A percentile compares a stretch with the other conserved stretches of the same genome.
Evolutionary conservation across 2,329 filamentous ascomycete genomes (phyloP).

Genomic region (Phyllosticta paracitricarpa): DNA sequence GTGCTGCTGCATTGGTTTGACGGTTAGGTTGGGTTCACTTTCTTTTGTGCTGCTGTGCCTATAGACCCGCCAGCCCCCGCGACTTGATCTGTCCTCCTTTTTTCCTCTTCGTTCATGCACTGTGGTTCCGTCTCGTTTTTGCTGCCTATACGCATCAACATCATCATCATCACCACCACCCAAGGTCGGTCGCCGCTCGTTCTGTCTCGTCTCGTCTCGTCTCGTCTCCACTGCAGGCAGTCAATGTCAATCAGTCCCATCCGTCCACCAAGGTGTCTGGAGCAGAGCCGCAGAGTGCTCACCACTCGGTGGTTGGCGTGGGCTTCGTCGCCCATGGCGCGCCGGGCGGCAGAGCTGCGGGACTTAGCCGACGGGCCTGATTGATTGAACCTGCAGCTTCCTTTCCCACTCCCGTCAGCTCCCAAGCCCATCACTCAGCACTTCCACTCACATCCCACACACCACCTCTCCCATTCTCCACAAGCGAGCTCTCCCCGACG

Average conservation of each 20-base stretch:
- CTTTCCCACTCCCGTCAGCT: background rate
- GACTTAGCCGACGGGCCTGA: conserved; percentile 10
- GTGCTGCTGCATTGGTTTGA: background rate
- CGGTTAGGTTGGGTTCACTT: no score
- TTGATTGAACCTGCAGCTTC: conserved; percentile 9
- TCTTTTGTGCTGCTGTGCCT: conserved; percentile 4
- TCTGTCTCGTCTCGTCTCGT: no score
- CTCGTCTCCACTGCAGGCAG: no score
- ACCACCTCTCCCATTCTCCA: conserved; percentile 3
- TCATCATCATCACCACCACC: no score
- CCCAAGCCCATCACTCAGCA: background rate
- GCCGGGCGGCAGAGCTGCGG: conserved; percentile 8
- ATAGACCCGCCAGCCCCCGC: conserved; percentile 2
- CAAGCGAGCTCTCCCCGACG: conserved; percentile 3
- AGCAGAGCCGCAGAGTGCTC: background rate
- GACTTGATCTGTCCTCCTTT: no score
- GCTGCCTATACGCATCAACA: no score
- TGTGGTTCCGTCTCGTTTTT: no score
- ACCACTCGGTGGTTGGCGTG: conserved; percentile 1
- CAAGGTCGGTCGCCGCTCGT: no score
- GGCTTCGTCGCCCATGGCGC: conserved; percentile 5
- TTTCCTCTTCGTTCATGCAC: no score
- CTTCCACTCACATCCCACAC: conserved; percentile 3
- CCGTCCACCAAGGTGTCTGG: conserved; percentile 1
- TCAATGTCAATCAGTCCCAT: background rate